Evolutionary conservation across 2,329 filamentous ascomycete species (phyloP), one percentile per base, ranked within the genome.

Genomic region (Ceratocystis diversiconidia): DNA sequence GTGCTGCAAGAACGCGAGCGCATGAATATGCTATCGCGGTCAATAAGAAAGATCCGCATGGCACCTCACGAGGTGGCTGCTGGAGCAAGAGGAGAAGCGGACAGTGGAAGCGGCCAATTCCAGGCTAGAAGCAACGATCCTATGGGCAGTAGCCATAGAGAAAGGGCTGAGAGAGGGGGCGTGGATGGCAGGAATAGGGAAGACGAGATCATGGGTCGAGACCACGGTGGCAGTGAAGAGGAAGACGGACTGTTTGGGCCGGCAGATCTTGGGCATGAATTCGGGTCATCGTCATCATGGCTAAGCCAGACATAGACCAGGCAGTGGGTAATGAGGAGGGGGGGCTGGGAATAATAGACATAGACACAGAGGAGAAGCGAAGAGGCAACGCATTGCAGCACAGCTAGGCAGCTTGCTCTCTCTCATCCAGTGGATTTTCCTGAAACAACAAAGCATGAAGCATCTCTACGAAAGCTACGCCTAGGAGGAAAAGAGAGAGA

Each of bases 1-100:
- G 79, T 97, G 30, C 83, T 96, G 3, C 81, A 83, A 64, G 94
- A 99, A 76, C 83, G 82, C 69, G 88, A 89, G 72, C 82, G 89
- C 70, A 76, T 96, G 69, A 90, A 90, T 70, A 86, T 88, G 22
- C 86, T 99, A 80, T 83, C 82, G 76, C 81, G 92, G 69, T 91
- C 91, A 7, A 75, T 96, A 70, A 82, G 90, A 69, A 85, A 80
- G 70, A 75, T 88, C 50, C 77, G 74, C 68, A 61, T 64, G 62
- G 30, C 46, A 12, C 43, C 46, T n/a, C 46, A 19, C 22, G 41
- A 65, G 48, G 15, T 28, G 32, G n/a, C 2, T 8, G 48, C 19
- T 25, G 30, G n/a, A 15, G 30, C 30, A 4, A 28, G 22, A 15
- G 52, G 8, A 25, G 32, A 48, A 44, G 28, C 6, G 10, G 55